Evolutionary conservation across 768 basidiomycete genomes (phyloP).

Genomic region (Lactifluus hygrophoroides): DNA sequence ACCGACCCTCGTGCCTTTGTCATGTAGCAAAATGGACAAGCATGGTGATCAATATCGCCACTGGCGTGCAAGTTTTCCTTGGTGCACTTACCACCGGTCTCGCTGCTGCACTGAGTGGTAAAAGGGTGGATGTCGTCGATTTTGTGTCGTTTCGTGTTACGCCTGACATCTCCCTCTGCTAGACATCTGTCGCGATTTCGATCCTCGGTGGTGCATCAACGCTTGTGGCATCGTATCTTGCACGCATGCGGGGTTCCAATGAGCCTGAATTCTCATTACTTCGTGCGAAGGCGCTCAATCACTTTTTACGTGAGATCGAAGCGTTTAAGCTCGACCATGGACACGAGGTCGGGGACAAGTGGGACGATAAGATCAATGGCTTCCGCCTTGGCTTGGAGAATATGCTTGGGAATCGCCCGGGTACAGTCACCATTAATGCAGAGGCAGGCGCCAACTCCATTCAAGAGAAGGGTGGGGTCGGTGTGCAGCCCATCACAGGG

Average conservation of each 20-base stretch:
- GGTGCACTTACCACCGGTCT: slow-evolving; percentile 26
- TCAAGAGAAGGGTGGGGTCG: not conserved
- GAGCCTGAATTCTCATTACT: slow-evolving; percentile 59
- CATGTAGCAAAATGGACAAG: slow-evolving; percentile 16
- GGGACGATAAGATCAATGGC: slow-evolving; percentile 25
- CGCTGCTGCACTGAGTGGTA: slow-evolving; percentile 22
- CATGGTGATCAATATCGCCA: slow-evolving; percentile 22
- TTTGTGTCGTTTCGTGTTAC: not conserved
- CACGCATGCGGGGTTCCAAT: slow-evolving; percentile 56
- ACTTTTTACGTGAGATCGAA: slow-evolving; percentile 54
- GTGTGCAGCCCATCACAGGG: not conserved
- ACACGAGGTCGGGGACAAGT: slow-evolving; percentile 30
- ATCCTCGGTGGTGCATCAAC: slow-evolving; percentile 55
- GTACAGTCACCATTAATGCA: slow-evolving; percentile 8
- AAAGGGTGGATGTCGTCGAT: not conserved
- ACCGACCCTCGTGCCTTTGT: not conserved
- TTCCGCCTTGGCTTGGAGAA: slow-evolving; percentile 40
- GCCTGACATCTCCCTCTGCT: not conserved
- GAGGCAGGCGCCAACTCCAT: not conserved
- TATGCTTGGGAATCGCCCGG: slow-evolving; percentile 35
- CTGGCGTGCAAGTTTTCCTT: slow-evolving; percentile 25
- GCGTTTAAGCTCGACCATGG: slow-evolving; percentile 53
- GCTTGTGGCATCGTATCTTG: slow-evolving; percentile 62
- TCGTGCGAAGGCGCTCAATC: slow-evolving; percentile 52
- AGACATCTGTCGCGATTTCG: slow-evolving; percentile 34